Percentiles rank a stretch among this genome's conserved stretches.
Conservation (phyloP, 345 rosid species). For the Murraya koenigii region DNA sequence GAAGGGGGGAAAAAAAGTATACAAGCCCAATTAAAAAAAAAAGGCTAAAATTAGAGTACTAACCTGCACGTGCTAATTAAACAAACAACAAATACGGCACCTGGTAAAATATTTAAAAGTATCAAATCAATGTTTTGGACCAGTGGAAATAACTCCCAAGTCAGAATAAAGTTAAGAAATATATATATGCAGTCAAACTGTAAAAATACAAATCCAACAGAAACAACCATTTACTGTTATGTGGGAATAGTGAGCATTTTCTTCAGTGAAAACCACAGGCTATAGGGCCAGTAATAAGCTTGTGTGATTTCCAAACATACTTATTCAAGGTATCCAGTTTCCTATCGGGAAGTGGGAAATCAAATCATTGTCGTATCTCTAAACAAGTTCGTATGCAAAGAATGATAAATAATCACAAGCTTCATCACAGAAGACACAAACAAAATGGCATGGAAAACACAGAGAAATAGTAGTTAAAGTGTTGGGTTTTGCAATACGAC, state of each 20-base stretch:
- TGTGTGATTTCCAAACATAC: not conserved
- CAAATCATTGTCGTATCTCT: not conserved
- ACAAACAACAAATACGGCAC: conserved; percentile 90
- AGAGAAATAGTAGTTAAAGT: not conserved
- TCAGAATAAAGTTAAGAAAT: not conserved
- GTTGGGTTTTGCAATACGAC: not conserved
- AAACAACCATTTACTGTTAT: not conserved
- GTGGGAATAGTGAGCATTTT: not conserved
- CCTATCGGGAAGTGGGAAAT: not conserved
- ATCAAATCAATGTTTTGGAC: conserved; percentile 5
- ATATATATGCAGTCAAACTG: not conserved
- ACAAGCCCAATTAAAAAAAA: not conserved
- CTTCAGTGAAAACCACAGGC: not conserved
- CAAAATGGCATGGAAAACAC: not conserved
- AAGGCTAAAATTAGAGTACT: conserved; percentile 13
- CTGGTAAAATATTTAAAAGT: conserved; percentile 37
- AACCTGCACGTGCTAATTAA: conserved; percentile 91
- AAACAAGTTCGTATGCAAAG: not conserved
- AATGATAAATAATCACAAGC: not conserved
- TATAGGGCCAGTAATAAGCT: not conserved
- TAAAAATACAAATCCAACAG: not conserved
- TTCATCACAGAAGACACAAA: not conserved
- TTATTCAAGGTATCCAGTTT: not conserved
- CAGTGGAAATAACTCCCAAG: conserved; percentile 5
- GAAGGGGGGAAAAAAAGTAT: not conserved